Evolutionary conservation across 202 grass and related monocot genomes (phyloP), one percentile per base, ranked within the genome.

Genomic region (Zoysia matrella): DNA sequence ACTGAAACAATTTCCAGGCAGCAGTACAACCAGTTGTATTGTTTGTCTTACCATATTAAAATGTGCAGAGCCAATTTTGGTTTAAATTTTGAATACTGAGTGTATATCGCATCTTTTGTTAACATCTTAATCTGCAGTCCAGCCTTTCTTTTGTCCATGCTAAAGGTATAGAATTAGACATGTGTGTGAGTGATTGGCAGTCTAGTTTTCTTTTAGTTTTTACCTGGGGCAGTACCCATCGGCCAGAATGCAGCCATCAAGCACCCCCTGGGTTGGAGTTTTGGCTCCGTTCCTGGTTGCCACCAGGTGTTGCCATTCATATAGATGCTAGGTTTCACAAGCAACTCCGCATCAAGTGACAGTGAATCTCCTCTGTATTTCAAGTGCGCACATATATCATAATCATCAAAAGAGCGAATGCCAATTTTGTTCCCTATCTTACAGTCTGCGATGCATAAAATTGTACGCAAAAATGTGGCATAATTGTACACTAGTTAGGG

Each of bases 21-120:
- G 30, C 15, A 67, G 11, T 14, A 56, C n/a, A 11, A 79, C n/a
- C 1, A 1, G 47, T 69, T 69, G 15, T 13, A 79, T 54, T 79
- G 8, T 68, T 68, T 44, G 40, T 16, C 50, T 10, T 56, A 57
- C 56, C 16, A 69, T 79, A 58, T 57, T 18, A 36, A 78, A 69
- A 56, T 58, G 41, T 80, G 65, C 52, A 80, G 18, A 3, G 36
- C 9, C 11, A 64, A 30, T 30, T 60, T 44, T 36, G 30, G 30
- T 36, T 36, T 36, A 36, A 36, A 36, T 36, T 36, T 36, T 36
- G 30, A 36, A 36, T 36, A 36, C 30, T 36, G 30, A 36, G 40
- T 67, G 9, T 46, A 79, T 44, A 46, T 47, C 7, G 3, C 12
- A 39, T 67, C 41, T 56, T 52, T 66, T 52, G 7, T 53, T n/a